Conservation (phyloP, 2,329 filamentous ascomycete species). For the Trichoderma koningiopsis region DNA sequence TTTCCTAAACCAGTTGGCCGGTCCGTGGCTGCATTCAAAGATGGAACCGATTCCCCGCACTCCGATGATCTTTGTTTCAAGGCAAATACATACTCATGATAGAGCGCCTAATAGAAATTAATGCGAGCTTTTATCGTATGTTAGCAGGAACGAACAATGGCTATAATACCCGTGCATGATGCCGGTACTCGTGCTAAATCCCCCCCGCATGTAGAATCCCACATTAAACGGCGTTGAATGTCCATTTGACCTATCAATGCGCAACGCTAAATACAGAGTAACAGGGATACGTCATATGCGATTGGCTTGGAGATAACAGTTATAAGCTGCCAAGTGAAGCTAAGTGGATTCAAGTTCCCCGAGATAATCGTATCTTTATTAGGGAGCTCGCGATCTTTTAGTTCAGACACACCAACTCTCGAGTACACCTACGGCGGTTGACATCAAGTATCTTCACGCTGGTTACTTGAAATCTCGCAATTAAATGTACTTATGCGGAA, state of each 20-base stretch:
- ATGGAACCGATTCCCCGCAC: not conserved
- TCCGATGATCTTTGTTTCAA: not conserved
- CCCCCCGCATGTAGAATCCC: not conserved
- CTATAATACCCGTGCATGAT: not conserved
- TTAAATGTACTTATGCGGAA: not conserved
- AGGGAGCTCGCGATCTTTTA: not conserved
- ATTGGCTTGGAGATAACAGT: not conserved
- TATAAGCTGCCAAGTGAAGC: not conserved
- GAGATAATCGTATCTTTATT: conserved; percentile 3
- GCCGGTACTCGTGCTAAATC: not conserved
- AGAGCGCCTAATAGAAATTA: not conserved
- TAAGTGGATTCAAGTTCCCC: not conserved
- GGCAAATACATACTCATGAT: not conserved
- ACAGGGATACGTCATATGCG: conserved; percentile 4
- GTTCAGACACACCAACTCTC: not conserved
- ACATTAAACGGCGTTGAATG: not conserved
- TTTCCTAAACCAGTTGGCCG: conserved; percentile 14
- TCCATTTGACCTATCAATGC: not conserved
- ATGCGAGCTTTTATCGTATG: not conserved
- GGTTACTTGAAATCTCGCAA: too few relatives aligned
- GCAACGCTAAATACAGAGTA: not conserved
- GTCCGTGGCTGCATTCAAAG: not conserved
- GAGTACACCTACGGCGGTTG: not conserved
- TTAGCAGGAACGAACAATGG: not conserved
- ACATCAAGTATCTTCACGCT: not conserved